Evolutionary conservation across 768 basidiomycete species (phyloP).

Genomic region (Tephrocybe rancida): DNA sequence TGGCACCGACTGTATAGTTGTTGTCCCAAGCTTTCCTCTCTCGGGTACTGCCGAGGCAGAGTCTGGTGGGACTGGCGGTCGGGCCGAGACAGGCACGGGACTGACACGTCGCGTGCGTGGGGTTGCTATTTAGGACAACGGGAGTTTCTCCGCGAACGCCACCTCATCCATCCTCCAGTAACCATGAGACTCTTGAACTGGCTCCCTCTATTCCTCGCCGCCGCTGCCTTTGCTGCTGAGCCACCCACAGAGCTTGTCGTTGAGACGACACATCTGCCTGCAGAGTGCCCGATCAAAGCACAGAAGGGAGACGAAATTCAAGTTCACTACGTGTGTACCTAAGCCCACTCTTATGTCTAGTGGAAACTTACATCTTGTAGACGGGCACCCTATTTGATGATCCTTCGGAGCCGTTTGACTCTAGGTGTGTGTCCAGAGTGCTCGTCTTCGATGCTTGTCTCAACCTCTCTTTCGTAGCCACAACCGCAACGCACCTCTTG

Average conservation of each 20-base stretch:
- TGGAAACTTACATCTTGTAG: too few species aligned
- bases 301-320: conserved; percentile 62
- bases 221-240: conserved; percentile 43
- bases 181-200: conserved; percentile 56
- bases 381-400: conserved; percentile 79
- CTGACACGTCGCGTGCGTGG: conserved; percentile 13
- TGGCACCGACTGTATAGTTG: conserved; percentile 38
- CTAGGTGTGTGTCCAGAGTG: conserved; percentile 57
- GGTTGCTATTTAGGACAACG: conserved; percentile 2
- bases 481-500: conserved; percentile 76
- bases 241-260: conserved; percentile 58
- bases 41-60: conserved; percentile 15
- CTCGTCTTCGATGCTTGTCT: neutral
- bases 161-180: neutral
- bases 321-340: conserved; percentile 72
- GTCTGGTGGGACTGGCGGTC: conserved; percentile 1
- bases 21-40: conserved; percentile 12
- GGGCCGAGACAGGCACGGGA: conserved; percentile 2
- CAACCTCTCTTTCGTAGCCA: conserved; percentile 37
- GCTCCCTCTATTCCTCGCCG: conserved; percentile 51
- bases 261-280: conserved; percentile 62
- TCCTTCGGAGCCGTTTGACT: conserved; percentile 87
- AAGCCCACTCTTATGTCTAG: neutral
- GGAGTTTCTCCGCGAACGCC: neutral
- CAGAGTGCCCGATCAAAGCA: conserved; percentile 56